phyloP scores from a whole-genome alignment of 2,329 filamentous ascomycete genomes.

The Lasiodiplodia theobromae region DNA sequence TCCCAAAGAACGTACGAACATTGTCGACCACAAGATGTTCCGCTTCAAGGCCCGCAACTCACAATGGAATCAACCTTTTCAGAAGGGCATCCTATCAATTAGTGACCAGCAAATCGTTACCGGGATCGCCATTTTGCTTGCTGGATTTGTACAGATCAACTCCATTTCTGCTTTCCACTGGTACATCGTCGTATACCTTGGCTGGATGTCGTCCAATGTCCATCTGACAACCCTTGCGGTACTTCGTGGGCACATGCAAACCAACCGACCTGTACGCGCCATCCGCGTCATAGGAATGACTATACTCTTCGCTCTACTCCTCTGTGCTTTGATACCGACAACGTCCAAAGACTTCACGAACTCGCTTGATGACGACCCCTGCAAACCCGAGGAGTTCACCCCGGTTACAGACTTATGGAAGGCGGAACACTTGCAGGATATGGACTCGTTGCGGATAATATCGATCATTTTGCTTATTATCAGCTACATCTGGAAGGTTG shows the following conservation, averaged over 20 bases:
- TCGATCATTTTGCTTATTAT: too few species aligned
- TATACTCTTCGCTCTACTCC: slow-evolving; percentile 27
- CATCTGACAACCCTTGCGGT: slow-evolving; percentile 34
- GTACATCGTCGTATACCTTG: slow-evolving; percentile 33
- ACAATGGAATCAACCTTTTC: neutral
- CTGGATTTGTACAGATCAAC: slow-evolving; percentile 28
- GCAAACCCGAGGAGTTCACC: too few species aligned
- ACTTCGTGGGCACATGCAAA: slow-evolving; percentile 31
- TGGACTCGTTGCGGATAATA: too few species aligned
- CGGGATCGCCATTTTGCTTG: slow-evolving; percentile 33
- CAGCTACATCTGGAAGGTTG: too few species aligned
- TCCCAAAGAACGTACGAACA: neutral
- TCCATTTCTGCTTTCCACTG: slow-evolving; percentile 31
- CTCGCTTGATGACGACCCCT: too few species aligned
- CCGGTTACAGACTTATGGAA: too few species aligned
- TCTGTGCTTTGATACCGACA: neutral
- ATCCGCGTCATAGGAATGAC: slow-evolving; percentile 33
- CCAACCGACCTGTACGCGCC: slow-evolving; percentile 22
- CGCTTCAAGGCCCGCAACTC: neutral
- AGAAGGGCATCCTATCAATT: slow-evolving; percentile 31
- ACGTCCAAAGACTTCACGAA: neutral
- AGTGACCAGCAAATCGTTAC: slow-evolving; percentile 36
- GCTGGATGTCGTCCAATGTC: slow-evolving; percentile 34
- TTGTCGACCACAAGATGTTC: neutral
- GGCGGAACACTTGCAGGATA: too few species aligned